Conservation (phyloP, 164 flowering plant species). For the Echeveria elegans region DNA sequence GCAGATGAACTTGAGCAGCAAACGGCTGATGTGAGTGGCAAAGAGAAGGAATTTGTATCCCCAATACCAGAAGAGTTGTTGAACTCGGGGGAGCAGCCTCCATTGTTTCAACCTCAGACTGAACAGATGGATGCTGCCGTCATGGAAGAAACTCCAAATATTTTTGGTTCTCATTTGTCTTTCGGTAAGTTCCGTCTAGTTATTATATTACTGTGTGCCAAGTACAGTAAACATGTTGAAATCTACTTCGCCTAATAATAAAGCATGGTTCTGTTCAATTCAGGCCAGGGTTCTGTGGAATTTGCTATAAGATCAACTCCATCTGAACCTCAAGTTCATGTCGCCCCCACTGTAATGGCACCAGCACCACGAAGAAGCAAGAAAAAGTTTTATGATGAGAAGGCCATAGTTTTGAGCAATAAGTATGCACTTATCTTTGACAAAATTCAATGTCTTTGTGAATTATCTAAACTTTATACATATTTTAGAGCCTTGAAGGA, state of each 20-base stretch:
- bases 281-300: slow-evolving; percentile 32
- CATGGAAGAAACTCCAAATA: slow-evolving; percentile 18
- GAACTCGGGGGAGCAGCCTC: slow-evolving; percentile 24
- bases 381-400: slow-evolving; percentile 47
- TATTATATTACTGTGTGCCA: neutral
- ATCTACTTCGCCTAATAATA: neutral
- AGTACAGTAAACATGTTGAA: neutral
- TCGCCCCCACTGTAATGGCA: slow-evolving; percentile 11
- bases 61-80: slow-evolving; percentile 27
- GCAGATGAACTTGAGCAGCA: slow-evolving; percentile 15
- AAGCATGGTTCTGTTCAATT: slow-evolving; percentile 11
- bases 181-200: slow-evolving; percentile 30
- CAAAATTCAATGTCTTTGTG: slow-evolving; percentile 3
- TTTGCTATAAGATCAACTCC: slow-evolving; percentile 48
- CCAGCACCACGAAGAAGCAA: slow-evolving; percentile 36
- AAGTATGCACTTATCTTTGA: slow-evolving; percentile 21
- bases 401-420: slow-evolving; percentile 44
- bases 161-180: slow-evolving; percentile 18
- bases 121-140: slow-evolving; percentile 23
- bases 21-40: slow-evolving; percentile 14
- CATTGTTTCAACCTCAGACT: slow-evolving; percentile 21
- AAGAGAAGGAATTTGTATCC: slow-evolving; percentile 30
- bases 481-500: slow-evolving; percentile 44
- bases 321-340: slow-evolving; percentile 22
- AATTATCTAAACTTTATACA: slow-evolving; percentile 6